Conservation (phyloP, 495 filamentous ascomycete species). For the Cercophora newfieldiana region DNA sequence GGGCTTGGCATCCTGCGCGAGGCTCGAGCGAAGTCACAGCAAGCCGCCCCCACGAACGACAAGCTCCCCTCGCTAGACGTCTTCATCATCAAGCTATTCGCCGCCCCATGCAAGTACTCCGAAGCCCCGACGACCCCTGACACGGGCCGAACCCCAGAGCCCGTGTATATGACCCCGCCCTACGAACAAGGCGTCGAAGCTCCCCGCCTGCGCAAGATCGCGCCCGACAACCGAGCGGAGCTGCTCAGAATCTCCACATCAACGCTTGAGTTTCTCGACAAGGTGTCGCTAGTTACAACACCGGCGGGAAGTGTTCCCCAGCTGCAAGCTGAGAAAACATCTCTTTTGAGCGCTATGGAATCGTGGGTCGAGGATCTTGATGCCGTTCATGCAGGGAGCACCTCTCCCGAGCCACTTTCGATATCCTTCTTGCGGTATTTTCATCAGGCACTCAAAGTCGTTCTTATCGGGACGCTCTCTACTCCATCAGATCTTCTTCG, state of each 20-base stretch:
- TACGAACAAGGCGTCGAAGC: no score
- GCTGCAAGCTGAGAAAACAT: slow-evolving; percentile 37
- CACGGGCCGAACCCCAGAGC: no score
- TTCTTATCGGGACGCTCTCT: slow-evolving; percentile 36
- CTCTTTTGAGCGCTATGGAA: slow-evolving; percentile 36
- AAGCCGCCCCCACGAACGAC: slow-evolving; percentile 28
- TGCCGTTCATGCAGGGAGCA: slow-evolving; percentile 28
- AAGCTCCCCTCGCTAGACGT: slow-evolving; percentile 40
- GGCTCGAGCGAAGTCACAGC: slow-evolving; percentile 26
- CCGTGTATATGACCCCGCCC: no score
- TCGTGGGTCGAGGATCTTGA: slow-evolving; percentile 38
- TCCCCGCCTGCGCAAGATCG: slow-evolving; percentile 37
- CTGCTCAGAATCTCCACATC: slow-evolving; percentile 36
- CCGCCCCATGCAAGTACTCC: slow-evolving; percentile 40
- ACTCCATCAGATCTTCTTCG: slow-evolving; percentile 32
- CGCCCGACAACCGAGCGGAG: slow-evolving; percentile 37
- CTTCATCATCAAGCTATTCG: slow-evolving; percentile 43
- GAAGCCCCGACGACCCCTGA: slow-evolving; percentile 32
- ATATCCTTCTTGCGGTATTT: slow-evolving; percentile 40
- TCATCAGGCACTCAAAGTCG: slow-evolving; percentile 37
- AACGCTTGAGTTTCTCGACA: slow-evolving; percentile 37
- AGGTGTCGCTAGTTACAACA: slow-evolving; percentile 36
- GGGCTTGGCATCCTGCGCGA: slow-evolving; percentile 17
- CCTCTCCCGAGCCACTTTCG: slow-evolving; percentile 35
- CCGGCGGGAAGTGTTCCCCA: slow-evolving; percentile 32